phyloP scores from a whole-genome alignment of 2,329 filamentous ascomycete species.

The Ploettnerulaceae sp. region DNA sequence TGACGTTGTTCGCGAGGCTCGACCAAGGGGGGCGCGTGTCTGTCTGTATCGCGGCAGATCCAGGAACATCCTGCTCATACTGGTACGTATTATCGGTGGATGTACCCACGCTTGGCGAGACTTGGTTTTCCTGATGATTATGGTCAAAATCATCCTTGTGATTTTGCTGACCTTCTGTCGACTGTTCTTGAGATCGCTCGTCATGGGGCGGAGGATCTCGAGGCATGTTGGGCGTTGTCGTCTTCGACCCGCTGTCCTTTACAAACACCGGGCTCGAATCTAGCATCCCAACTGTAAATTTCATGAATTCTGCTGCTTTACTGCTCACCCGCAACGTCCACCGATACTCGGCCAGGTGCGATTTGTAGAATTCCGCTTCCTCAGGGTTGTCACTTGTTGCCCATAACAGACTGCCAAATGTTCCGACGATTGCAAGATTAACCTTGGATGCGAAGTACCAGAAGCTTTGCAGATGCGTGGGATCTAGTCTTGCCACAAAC shows the following conservation, averaged over 20 bases:
- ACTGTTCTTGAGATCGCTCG: background rate
- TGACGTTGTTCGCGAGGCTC: conserved; percentile 18
- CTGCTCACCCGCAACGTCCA: conserved; percentile 29
- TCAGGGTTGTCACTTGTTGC: conserved; percentile 24
- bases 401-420: conserved; percentile 38
- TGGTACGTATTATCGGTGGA: conserved; percentile 20
- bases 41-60: background rate
- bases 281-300: conserved; percentile 29
- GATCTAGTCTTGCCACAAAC: conserved; percentile 39
- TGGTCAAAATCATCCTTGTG: conserved; percentile 1
- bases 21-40: conserved; percentile 21
- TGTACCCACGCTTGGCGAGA: conserved; percentile 21
- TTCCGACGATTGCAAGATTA: conserved; percentile 40
- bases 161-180: background rate
- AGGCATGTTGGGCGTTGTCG: conserved; percentile 15
- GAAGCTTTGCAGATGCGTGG: conserved; percentile 42
- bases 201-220: conserved; percentile 1
- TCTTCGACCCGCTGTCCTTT: conserved; percentile 21
- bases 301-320: conserved; percentile 30
- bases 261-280: conserved; percentile 26
- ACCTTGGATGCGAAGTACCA: conserved; percentile 42
- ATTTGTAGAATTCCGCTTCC: conserved; percentile 27
- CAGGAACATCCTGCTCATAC: conserved; percentile 15
- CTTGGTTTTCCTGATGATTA: conserved; percentile 9
- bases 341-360: conserved; percentile 26